Base-by-base conservation (phyloP, 371 early-diverging fungal genomes). In the Mortierella sp. region DNA sequence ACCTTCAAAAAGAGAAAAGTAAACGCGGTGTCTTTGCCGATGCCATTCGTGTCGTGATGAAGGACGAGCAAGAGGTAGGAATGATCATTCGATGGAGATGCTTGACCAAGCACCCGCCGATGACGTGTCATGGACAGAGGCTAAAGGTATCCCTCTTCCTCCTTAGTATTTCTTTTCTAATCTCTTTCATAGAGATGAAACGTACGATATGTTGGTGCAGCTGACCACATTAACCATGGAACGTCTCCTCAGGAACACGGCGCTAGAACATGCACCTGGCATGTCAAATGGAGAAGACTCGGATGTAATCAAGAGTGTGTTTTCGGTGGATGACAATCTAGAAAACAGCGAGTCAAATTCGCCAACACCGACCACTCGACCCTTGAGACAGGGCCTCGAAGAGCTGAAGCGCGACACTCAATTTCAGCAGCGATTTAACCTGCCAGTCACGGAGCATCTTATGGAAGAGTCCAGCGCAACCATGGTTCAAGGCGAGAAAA, bases 181-280 rank as follows among this genome's bases (percentile, higher is more conserved):
- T 71, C 81, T 98, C 39, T 98, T 98, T 79, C 93, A 91, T 60
- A 85, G 98, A 43, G 97, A 98, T 73, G 96, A 96, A 86, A 94
- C 95, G 1, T 94, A 89, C 62, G 96, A 96, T 43, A 82, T 95
- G 42, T 80, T 98, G n/a, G 92, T 95, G 28, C 94, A 96, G 64
- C 81, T 98, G 59, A 94, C 94, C 0, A 89, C 90, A 34, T 66
- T 92, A 48, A 92, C 95, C 1, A 95, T 95, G 94, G 91, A 94
- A 61, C 86, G 93, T 28, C 84, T 98, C 24, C 82, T 98, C 54
- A 90, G 94, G 62, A 93, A 86, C 68, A 89, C 94, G 7, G 85
- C 86, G 2, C 68, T 91, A 18, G 93, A 93, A 58, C 88, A 88
- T 48, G 84, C 89, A 10, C 86, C 91, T 21, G 89, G 88, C 19